Conservation (phyloP, 768 basidiomycete species). For the Suillus hirtellus region DNA sequence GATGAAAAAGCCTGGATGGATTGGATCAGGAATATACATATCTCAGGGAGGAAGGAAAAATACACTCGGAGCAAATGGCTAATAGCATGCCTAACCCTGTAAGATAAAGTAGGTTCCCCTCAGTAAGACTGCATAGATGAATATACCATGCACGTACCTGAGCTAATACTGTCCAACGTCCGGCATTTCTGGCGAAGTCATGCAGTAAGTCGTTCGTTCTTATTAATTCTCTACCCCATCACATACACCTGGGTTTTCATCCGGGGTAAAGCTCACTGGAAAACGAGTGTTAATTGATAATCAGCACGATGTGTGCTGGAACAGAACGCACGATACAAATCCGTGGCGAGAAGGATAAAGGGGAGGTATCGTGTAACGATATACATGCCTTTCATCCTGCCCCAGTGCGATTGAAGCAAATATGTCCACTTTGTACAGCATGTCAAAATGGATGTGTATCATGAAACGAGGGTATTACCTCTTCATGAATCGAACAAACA, state of each 20-base stretch:
- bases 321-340: background rate
- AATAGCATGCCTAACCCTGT: background rate
- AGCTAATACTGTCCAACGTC: background rate
- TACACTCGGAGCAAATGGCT: background rate
- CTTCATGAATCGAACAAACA: background rate
- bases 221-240: background rate
- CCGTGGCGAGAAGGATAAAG: background rate
- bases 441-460: background rate
- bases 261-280: background rate
- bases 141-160: background rate
- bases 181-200: background rate
- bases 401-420: background rate
- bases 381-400: background rate
- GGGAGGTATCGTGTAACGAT: background rate
- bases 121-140: background rate
- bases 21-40: background rate
- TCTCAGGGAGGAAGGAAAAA: background rate
- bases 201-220: background rate
- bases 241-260: background rate
- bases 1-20: background rate
- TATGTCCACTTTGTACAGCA: background rate
- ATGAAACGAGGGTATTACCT: background rate
- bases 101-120: background rate
- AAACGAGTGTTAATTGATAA: background rate
- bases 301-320: background rate